Evolutionary conservation across 768 basidiomycete genomes (phyloP).

Genomic region (Boletus sensibilis): DNA sequence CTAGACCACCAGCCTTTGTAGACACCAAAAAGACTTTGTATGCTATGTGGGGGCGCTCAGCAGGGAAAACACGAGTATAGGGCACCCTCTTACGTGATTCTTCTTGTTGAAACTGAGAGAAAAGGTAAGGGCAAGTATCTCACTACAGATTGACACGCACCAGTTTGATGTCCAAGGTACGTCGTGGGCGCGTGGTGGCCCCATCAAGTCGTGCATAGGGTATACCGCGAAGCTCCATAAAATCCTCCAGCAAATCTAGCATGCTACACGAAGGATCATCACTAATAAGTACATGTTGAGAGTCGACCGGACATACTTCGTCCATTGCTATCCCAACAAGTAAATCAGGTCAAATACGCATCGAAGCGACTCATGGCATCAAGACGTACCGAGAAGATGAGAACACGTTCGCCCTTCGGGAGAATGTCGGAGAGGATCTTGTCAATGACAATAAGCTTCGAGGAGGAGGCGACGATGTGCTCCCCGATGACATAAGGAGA

Average conservation of each 20-base stretch:
- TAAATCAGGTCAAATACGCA: slow-evolving; percentile 5
- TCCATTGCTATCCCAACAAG: slow-evolving; percentile 54
- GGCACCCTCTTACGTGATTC: slow-evolving; percentile 45
- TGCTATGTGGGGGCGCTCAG: slow-evolving; percentile 34
- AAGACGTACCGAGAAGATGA: slow-evolving; percentile 62
- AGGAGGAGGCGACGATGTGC: slow-evolving; percentile 54
- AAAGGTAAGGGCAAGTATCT: slow-evolving; percentile 1
- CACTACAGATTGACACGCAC: slow-evolving; percentile 30
- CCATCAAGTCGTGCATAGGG: slow-evolving; percentile 65
- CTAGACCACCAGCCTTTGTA: slow-evolving; percentile 70
- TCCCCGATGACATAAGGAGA: slow-evolving; percentile 51
- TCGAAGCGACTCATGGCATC: not conserved
- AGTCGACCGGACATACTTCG: slow-evolving; percentile 33
- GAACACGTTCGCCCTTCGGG: slow-evolving; percentile 58
- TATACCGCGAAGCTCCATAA: slow-evolving; percentile 56
- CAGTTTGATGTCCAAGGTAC: slow-evolving; percentile 55
- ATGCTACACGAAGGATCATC: slow-evolving; percentile 42
- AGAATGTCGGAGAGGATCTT: slow-evolving; percentile 55
- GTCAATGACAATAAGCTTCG: slow-evolving; percentile 57
- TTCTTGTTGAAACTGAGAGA: slow-evolving; percentile 54
- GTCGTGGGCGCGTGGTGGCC: slow-evolving; percentile 48
- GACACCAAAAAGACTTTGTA: slow-evolving; percentile 70
- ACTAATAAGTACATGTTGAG: not conserved
- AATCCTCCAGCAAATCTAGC: slow-evolving; percentile 69
- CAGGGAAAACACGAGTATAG: not conserved